Base-by-base conservation (phyloP, 2,329 filamentous ascomycete genomes). In the Pseudogymnoascus sp. region DNA sequence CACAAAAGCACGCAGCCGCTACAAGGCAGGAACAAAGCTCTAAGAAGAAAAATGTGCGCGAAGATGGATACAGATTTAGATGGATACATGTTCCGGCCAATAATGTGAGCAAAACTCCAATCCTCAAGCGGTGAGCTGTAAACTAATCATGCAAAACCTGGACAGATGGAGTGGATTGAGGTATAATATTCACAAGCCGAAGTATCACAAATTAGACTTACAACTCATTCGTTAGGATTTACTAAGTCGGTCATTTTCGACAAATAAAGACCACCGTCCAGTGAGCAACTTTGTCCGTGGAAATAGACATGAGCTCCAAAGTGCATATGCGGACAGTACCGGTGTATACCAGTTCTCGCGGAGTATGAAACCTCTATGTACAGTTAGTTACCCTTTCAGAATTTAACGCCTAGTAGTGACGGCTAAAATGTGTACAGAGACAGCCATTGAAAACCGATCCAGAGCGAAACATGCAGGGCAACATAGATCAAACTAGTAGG, bases 31-130 rank as follows among this genome's bases (percentile, higher is more conserved):
- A 57, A 7, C 25, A 57, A 57, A 21, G 10, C 10, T 31, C 28
- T 3, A 34, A 34, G 25, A n/a, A 34, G 10, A 31, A 57, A 11
- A 10, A 57, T 19, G 25, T 34, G n/a, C 51, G 11, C 25, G 51
- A 57, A 11, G 25, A 13, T 11, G n/a, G 28, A 34, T 57, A 57
- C 10, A 19, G 6, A 34, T 57, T 57, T 19, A 57, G 51, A 34
- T 57, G 51, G 51, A 57, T 57, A 57, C 51, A 57, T 57, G 28
- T 57, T 57, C 51, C 51, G 8, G 51, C 51, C 2, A 57, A 57
- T 4, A 57, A 57, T 19, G 51, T 57, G 28, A 57, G 51, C 4
- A 34, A 19, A 34, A 13, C 5, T 14, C 14, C 8, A 57, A 2
- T 57, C 16, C 2, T 16, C 10, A 19, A 10, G 10, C 13, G 2